These are phyloP conservation scores for Diaporthe sp. DNA, from an alignment of 2,329 filamentous ascomycete species.

Conservation along the genomic window DNA sequence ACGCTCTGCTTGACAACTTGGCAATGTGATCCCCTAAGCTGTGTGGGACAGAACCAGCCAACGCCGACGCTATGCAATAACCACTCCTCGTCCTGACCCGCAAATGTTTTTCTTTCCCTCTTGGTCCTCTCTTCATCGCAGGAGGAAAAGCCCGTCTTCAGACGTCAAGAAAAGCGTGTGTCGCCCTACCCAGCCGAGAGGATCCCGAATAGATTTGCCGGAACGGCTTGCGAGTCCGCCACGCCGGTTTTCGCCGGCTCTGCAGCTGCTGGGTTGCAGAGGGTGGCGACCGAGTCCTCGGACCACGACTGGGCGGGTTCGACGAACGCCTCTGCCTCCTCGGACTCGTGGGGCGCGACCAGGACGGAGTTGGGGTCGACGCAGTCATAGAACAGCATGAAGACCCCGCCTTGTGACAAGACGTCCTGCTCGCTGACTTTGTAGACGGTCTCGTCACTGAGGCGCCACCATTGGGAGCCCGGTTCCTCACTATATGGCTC, in stretches of 20 bases:
- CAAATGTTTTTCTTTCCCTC: background rate
- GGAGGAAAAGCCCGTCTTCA: background rate
- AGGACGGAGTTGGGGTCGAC: conserved; percentile 68
- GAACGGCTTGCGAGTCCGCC: background rate
- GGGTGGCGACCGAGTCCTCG: conserved; percentile 25
- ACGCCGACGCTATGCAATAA: conserved; percentile 50
- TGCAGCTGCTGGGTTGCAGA: conserved; percentile 28
- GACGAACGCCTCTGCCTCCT: background rate
- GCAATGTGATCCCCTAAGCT: background rate
- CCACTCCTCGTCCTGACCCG: background rate
- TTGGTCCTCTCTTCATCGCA: background rate
- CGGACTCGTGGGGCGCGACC: conserved; percentile 12
- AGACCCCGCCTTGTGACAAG: conserved; percentile 83
- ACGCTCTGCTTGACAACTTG: background rate
- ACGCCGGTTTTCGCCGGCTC: background rate
- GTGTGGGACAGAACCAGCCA: conserved; percentile 31
- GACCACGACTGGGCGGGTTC: conserved; percentile 24
- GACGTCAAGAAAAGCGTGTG: background rate
- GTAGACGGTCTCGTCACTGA: conserved; percentile 90
- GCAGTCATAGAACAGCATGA: conserved; percentile 97
- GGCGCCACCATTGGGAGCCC: conserved; percentile 82
- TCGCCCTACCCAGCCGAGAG: background rate
- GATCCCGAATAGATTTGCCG: conserved; percentile 31
- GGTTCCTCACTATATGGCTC: conserved; percentile 45
- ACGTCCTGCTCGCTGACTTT: conserved; percentile 81